phyloP scores from a whole-genome alignment of 2,329 filamentous ascomycete species.

The Fusarium equiseti region DNA sequence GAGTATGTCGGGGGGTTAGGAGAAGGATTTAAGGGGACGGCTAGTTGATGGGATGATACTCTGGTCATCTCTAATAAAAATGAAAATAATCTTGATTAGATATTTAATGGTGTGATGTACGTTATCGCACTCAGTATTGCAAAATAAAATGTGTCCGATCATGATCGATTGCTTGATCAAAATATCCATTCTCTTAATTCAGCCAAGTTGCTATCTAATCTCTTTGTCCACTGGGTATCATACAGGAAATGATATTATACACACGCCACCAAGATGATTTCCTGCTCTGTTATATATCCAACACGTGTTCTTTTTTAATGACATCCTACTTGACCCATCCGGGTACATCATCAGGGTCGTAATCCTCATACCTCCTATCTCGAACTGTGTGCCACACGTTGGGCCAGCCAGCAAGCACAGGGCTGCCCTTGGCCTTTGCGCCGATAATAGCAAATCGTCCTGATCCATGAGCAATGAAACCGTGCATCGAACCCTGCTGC shows the following conservation, averaged over 20 bases:
- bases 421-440: conserved; percentile 73
- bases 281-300: conserved; percentile 4
- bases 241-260: conserved; percentile 28
- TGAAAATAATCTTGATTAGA: conserved; percentile 43
- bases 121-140: conserved; percentile 23
- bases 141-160: conserved; percentile 40
- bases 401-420: conserved; percentile 80
- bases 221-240: conserved; percentile 38
- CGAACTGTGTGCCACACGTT: conserved; percentile 76
- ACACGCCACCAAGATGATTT: conserved; percentile 22
- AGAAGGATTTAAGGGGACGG: conserved; percentile 17
- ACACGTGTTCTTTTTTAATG: background rate
- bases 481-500: conserved; percentile 83
- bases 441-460: conserved; percentile 86
- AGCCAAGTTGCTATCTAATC: conserved; percentile 5
- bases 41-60: conserved; percentile 33
- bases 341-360: conserved; percentile 74
- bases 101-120: conserved; percentile 39
- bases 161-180: conserved; percentile 4
- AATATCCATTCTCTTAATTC: conserved; percentile 2
- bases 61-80: conserved; percentile 30
- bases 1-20: conserved; percentile 27
- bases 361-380: conserved; percentile 67
- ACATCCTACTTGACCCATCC: conserved; percentile 75
- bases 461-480: conserved; percentile 83